Conservation (phyloP, 2,329 filamentous ascomycete species). For the Cladosporium cucumerinum region DNA sequence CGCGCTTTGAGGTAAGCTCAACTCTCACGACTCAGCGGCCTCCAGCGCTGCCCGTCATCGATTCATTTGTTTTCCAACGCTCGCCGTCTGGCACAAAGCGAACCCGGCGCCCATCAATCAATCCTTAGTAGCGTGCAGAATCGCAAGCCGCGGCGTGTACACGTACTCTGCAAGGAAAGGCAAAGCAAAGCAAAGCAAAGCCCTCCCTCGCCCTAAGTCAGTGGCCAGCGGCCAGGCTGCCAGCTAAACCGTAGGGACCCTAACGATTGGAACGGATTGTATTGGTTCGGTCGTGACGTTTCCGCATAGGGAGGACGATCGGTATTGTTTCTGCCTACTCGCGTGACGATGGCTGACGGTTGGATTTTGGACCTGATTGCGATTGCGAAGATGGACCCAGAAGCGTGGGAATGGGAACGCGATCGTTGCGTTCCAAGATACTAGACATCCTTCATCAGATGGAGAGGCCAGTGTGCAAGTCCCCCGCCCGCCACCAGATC, state of each 20-base stretch:
- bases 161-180: neutral
- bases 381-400: neutral
- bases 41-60: neutral
- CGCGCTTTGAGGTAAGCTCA: neutral
- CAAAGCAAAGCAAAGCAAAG: neutral
- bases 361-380: neutral
- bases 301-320: neutral
- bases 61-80: conserved; percentile 4
- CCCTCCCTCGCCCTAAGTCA: neutral
- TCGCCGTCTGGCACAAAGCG: conserved; percentile 5
- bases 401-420: neutral
- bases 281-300: neutral
- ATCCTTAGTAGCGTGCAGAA: conserved; percentile 3
- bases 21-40: neutral
- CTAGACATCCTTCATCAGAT: neutral
- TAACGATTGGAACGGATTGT: neutral
- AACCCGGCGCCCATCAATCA: neutral
- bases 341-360: conserved; percentile 4
- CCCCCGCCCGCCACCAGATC: neutral
- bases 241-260: neutral
- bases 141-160: neutral
- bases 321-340: neutral
- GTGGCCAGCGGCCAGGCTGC: neutral
- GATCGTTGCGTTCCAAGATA: conserved; percentile 11
- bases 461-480: neutral